Conservation (phyloP, 2,329 filamentous ascomycete genomes). For the Rutstroemia sydowiana region DNA sequence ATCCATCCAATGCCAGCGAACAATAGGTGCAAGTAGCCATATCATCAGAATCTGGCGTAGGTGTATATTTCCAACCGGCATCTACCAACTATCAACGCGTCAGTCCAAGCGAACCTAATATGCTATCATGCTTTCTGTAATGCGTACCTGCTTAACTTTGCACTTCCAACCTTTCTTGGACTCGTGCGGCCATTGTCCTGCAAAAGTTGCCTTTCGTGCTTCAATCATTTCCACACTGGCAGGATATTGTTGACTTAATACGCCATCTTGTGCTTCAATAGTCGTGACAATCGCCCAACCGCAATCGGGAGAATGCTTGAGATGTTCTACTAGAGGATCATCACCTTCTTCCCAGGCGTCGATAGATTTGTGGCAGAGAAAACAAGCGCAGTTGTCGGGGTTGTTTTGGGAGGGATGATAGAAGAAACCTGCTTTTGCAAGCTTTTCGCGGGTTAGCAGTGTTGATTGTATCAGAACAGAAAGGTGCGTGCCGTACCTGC, state of each 20-base stretch:
- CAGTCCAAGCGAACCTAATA: constrained; percentile 13
- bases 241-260: constrained; percentile 66
- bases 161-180: constrained; percentile 81
- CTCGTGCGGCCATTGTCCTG: constrained; percentile 82
- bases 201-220: constrained; percentile 78
- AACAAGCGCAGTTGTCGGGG: constrained; percentile 85
- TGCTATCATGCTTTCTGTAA: neutral
- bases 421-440: constrained; percentile 87
- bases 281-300: constrained; percentile 74
- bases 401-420: constrained; percentile 69
- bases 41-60: constrained; percentile 74
- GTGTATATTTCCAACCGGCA: constrained; percentile 91
- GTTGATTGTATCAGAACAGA: neutral
- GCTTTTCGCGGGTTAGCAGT: constrained; percentile 40
- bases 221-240: constrained; percentile 61
- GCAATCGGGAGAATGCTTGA: constrained; percentile 74
- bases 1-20: constrained; percentile 80
- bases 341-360: constrained; percentile 91
- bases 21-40: constrained; percentile 91
- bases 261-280: constrained; percentile 53
- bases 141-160: constrained; percentile 77
- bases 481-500: constrained; percentile 42
- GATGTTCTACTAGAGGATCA: constrained; percentile 74
- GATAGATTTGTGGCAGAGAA: constrained; percentile 73
- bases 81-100: constrained; percentile 63